phyloP scores from a whole-genome alignment of 306 rosid genomes.

The Cucurbita pepo region DNA sequence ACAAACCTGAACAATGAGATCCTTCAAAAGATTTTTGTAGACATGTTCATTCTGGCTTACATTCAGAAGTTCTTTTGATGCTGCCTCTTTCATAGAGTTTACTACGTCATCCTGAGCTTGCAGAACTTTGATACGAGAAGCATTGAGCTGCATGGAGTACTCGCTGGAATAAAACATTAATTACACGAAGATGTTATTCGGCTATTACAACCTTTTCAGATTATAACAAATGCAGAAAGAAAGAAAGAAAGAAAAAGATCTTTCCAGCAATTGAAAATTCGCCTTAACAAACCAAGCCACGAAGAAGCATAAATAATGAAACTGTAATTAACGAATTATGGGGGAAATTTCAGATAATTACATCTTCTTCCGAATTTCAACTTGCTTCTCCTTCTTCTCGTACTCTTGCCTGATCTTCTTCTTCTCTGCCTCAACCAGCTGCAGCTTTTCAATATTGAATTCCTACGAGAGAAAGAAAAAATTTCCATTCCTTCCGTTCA shows the following conservation, averaged over 20 bases:
- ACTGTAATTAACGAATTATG: background rate
- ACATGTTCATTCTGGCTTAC: conserved; percentile 46
- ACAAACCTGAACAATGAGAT: conserved; percentile 75
- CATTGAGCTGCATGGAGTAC: conserved; percentile 74
- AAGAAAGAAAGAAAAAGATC: background rate
- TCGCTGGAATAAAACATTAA: conserved; percentile 38
- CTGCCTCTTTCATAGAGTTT: conserved; percentile 70
- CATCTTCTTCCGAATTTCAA: conserved; percentile 90
- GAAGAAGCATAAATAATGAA: background rate
- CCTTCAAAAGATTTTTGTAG: conserved; percentile 53
- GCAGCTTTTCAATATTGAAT: conserved; percentile 93
- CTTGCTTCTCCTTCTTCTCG: conserved; percentile 83
- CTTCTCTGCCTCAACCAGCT: conserved; percentile 86
- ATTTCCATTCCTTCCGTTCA: background rate
- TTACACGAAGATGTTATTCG: background rate
- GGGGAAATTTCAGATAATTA: conserved; percentile 8
- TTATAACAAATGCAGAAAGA: background rate
- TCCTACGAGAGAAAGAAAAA: conserved; percentile 24
- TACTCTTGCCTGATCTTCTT: conserved; percentile 94
- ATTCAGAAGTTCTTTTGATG: conserved; percentile 58
- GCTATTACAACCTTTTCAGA: background rate
- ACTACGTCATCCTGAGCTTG: conserved; percentile 92
- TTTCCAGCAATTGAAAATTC: background rate
- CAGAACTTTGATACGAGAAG: conserved; percentile 57
- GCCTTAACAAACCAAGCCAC: background rate